A percentile compares a stretch with the other conserved stretches of the same genome.
These are phyloP conservation scores for Capsicum baccatum DNA, from an alignment of 257 asterid species.

Conservation along the genomic window DNA sequence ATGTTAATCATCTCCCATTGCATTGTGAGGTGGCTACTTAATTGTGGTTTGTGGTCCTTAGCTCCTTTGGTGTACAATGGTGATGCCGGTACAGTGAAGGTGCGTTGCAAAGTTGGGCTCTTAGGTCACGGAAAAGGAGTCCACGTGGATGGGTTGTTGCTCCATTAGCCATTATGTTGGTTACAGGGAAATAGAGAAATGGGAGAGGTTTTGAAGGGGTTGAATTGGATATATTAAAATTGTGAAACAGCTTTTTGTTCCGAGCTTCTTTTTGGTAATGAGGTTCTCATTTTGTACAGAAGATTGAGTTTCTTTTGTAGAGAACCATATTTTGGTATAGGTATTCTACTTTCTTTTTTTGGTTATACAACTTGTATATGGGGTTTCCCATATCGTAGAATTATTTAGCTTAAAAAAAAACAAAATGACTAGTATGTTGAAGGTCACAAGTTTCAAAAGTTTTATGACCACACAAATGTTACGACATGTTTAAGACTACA, in stretches of 20 bases:
- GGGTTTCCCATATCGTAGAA: not conserved
- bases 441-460: constrained; percentile 5
- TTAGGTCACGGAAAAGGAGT: not conserved
- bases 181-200: not conserved
- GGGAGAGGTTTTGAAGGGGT: not conserved
- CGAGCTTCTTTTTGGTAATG: not conserved
- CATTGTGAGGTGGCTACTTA: not conserved
- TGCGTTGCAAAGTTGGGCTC: not conserved
- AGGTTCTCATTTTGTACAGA: not conserved
- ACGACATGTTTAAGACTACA: not conserved
- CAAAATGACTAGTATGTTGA: not conserved
- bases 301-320: not conserved
- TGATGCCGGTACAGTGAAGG: not conserved
- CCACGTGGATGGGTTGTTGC: not conserved
- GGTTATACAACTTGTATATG: not conserved
- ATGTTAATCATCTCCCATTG: constrained; percentile 14
- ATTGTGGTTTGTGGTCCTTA: not conserved
- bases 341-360: not conserved
- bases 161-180: constrained; percentile 16
- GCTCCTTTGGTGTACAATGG: not conserved
- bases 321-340: constrained; percentile 13
- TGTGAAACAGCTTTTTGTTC: not conserved
- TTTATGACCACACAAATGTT: not conserved
- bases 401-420: not conserved
- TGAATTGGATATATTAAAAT: not conserved